Evolutionary conservation across 2,329 filamentous ascomycete species (phyloP), one percentile per base, ranked within the genome.

Genomic region (Fusarium secorum): DNA sequence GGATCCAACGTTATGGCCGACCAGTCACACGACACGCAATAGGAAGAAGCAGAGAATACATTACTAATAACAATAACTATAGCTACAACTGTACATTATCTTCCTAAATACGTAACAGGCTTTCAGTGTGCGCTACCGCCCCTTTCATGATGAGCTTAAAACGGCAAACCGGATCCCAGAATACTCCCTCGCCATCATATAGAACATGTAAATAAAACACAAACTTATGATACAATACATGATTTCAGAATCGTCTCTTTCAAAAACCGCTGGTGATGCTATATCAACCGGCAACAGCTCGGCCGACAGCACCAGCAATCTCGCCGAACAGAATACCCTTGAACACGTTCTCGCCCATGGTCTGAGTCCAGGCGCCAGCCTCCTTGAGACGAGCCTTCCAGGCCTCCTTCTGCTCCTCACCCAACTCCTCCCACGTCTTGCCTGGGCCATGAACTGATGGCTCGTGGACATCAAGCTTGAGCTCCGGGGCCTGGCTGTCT

Each of bases 251-350:
- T 41, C 28, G 14, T n/a, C 32, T n/a, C 45, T n/a, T 36, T 38
- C 11, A 14, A 20, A 17, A 41, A 20, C 24, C 7, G 28, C 30
- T 18, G 14, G n/a, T 5, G 20, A 30, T 32, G 14, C 32, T 18
- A 32, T 20, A 35, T 53, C 75, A 85, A 59, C 75, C 83, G 38
- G 78, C 83, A 56, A 88, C 82, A 49, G 85, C 83, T 33, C 81
- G 83, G 9, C 89, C 87, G 20, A 92, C 88, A 55, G 85, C 82
- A 4, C 88, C 91, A 3, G 87, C 91, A 70, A 93, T 84, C 80
- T 94, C 88, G 24, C 90, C 88, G 81, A 97, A 97, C 68, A 97
- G 82, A 35, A 97, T 87, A 5, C 93, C 92, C 80, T 90, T 89
- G 73, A 97, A 87, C 33, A 96, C 88, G 14, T 85, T 86, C 83